phyloP scores from a whole-genome alignment of 179 eudicot genomes.

The Dionaea muscipula region DNA sequence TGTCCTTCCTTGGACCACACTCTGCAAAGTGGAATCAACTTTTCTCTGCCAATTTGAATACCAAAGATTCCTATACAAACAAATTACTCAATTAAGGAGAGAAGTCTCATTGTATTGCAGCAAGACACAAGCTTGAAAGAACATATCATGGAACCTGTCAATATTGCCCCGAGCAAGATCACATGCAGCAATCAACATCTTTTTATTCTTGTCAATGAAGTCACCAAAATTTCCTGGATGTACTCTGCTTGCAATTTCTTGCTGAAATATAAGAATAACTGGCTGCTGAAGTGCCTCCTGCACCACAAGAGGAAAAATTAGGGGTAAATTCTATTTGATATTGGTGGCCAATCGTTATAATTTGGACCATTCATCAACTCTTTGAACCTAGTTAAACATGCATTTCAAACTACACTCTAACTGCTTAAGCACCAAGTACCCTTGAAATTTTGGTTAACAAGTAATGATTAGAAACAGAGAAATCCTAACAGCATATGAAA shows the following conservation, averaged over 20 bases:
- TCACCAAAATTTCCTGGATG: slow-evolving; percentile 21
- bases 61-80: slow-evolving; percentile 44
- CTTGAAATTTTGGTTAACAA: too few species aligned
- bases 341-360: not conserved
- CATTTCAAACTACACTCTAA: too few species aligned
- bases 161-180: slow-evolving; percentile 26
- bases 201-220: slow-evolving; percentile 23
- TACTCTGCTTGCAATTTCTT: slow-evolving; percentile 33
- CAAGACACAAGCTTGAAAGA: not conserved
- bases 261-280: slow-evolving; percentile 43
- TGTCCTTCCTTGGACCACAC: slow-evolving; percentile 17
- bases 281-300: slow-evolving; percentile 82
- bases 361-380: not conserved
- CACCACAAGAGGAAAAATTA: not conserved
- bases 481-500: too few species aligned
- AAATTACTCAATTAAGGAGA: slow-evolving; percentile 5
- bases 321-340: not conserved
- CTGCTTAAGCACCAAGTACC: too few species aligned
- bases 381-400: not conserved
- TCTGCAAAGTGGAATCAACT: slow-evolving; percentile 25
- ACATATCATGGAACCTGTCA: slow-evolving; percentile 31
- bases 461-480: too few species aligned
- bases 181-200: slow-evolving; percentile 26
- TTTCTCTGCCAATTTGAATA: slow-evolving; percentile 44
- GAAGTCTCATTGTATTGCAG: not conserved